These are phyloP conservation scores for Podospora fimiseda DNA, from an alignment of 495 filamentous ascomycete genomes.

Conservation along the genomic window DNA sequence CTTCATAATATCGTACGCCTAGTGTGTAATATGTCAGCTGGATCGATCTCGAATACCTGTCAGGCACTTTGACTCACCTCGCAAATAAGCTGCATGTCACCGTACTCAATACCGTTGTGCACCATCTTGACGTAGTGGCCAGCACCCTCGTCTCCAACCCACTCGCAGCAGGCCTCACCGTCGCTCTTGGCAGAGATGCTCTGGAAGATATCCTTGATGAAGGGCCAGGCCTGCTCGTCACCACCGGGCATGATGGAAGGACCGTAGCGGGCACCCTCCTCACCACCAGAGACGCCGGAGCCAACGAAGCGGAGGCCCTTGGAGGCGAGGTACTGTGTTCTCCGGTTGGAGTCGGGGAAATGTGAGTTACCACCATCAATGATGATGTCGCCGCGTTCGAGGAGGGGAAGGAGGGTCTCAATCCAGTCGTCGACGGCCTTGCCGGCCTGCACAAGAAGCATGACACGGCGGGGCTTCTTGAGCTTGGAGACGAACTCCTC, in stretches of 20 bases:
- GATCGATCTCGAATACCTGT: neutral
- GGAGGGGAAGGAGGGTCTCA: constrained; percentile 81
- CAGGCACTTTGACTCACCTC: constrained; percentile 56
- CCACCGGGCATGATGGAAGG: constrained; percentile 98
- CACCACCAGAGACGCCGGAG: constrained; percentile 95
- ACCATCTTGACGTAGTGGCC: constrained; percentile 99
- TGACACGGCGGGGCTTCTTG: constrained; percentile 91
- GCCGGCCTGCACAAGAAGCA: constrained; percentile 97
- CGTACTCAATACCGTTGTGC: constrained; percentile 99
- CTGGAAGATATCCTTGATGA: constrained; percentile 99
- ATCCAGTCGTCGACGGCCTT: constrained; percentile 98
- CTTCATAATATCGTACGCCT: constrained; percentile 99
- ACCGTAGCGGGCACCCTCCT: constrained; percentile 96
- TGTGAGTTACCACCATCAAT: constrained; percentile 99
- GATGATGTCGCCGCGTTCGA: constrained; percentile 93
- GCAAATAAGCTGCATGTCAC: constrained; percentile 99
- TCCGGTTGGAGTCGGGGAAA: constrained; percentile 97
- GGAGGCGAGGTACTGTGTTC: constrained; percentile 69
- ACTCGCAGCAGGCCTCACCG: constrained; percentile 94
- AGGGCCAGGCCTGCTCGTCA: constrained; percentile 95
- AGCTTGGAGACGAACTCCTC: constrained; percentile 93
- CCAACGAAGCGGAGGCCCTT: constrained; percentile 97
- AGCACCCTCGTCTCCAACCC: constrained; percentile 98
- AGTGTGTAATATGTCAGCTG: constrained; percentile 15
- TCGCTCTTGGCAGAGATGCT: constrained; percentile 95